A percentile compares a stretch with the other conserved stretches of the same genome.
phyloP scores from a whole-genome alignment of 148 eudicot species.

The Heliosperma pusillum region DNA sequence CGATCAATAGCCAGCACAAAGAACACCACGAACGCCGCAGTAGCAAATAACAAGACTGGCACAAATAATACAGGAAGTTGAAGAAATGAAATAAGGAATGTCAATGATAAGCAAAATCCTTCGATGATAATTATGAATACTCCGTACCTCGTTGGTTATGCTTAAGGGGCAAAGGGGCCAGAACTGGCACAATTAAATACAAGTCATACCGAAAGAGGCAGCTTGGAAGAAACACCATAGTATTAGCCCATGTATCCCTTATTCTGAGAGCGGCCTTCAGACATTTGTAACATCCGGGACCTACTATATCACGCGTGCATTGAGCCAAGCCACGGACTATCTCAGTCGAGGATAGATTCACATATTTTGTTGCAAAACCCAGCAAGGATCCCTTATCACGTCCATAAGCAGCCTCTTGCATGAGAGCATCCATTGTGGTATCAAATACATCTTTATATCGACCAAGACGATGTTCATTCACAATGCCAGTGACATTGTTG shows the following conservation, averaged over 20 bases:
- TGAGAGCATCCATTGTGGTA: conserved; percentile 7
- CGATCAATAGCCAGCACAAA: not conserved
- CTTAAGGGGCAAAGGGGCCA: not conserved
- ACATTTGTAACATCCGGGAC: conserved; percentile 21
- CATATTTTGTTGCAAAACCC: conserved; percentile 13
- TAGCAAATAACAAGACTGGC: not conserved
- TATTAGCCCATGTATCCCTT: not conserved
- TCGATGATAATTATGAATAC: not conserved
- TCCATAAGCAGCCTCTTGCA: conserved; percentile 10
- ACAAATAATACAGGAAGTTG: not conserved
- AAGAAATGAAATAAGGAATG: not conserved
- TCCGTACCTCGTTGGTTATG: conserved; percentile 6
- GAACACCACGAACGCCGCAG: not conserved
- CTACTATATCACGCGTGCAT: conserved; percentile 27
- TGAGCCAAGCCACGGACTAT: conserved; percentile 21
- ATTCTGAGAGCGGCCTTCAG: conserved; percentile 9
- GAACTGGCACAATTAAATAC: not conserved
- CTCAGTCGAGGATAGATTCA: not conserved
- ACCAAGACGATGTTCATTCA: conserved; percentile 2
- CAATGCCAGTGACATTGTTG: not conserved
- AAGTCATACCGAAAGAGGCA: conserved; percentile 28
- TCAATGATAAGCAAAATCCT: not conserved
- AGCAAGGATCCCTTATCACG: not conserved
- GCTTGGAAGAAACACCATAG: conserved; percentile 33
- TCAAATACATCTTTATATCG: not conserved